Evolutionary conservation across 345 rosid genomes (phyloP).

Genomic region (Melaleuca alternifolia): DNA sequence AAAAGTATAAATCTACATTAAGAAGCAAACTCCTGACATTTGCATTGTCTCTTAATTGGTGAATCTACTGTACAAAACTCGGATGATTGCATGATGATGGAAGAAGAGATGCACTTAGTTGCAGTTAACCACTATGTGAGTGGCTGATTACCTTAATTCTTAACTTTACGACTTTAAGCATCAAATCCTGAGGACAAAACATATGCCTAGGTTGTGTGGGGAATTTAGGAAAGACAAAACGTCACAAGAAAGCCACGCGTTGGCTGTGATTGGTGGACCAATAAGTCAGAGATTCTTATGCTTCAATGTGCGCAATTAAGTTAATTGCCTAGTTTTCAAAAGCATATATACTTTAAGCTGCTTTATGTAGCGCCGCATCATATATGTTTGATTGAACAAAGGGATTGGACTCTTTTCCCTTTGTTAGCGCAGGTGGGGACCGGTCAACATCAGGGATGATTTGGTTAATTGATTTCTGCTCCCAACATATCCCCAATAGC

Average conservation of each 20-base stretch:
- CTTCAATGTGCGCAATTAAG: not conserved
- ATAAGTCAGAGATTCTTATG: not conserved
- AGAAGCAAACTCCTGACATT: not conserved
- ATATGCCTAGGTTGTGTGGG: not conserved
- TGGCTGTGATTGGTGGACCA: not conserved
- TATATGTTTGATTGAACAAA: not conserved
- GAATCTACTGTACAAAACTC: not conserved
- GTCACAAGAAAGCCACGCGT: not conserved
- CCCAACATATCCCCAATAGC: not conserved
- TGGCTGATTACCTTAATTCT: not conserved
- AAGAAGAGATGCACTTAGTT: not conserved
- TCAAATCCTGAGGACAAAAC: not conserved
- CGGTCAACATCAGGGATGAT: not conserved
- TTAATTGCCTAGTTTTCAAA: not conserved
- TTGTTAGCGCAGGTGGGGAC: not conserved
- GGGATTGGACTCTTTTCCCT: not conserved
- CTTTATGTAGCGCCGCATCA: not conserved
- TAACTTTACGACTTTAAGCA: not conserved
- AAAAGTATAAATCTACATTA: not conserved
- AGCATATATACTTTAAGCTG: not conserved
- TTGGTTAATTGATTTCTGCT: not conserved
- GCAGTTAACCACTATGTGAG: not conserved
- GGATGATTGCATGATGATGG: not conserved
- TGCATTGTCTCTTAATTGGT: not conserved
- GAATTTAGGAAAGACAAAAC: not conserved